phyloP scores from a whole-genome alignment of 2,329 filamentous ascomycete genomes.

The Cladosporium halotolerans region DNA sequence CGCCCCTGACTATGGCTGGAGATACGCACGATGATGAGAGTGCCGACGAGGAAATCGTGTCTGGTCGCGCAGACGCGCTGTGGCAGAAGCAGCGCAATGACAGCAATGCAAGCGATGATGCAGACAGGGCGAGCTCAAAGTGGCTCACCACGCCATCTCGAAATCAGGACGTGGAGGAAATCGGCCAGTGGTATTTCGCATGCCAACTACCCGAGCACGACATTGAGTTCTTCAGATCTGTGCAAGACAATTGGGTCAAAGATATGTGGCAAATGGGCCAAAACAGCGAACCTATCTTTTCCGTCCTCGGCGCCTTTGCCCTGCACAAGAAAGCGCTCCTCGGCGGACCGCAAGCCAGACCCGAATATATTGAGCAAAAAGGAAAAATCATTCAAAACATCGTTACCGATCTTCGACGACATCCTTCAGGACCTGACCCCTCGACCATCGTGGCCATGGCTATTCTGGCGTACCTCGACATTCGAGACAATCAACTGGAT shows the following conservation, averaged over 20 bases:
- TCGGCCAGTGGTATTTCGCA: conserved; percentile 8
- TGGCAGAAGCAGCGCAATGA: too few species aligned
- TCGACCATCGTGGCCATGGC: conserved; percentile 3
- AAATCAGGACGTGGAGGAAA: conserved; percentile 1
- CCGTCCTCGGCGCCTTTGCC: conserved; percentile 1
- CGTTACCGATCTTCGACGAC: neutral
- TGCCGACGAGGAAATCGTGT: conserved; percentile 7
- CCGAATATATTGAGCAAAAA: conserved; percentile 3
- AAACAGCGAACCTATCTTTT: conserved; percentile 1
- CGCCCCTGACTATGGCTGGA: neutral
- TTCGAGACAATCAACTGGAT: conserved; percentile 2
- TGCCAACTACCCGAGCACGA: conserved; percentile 4
- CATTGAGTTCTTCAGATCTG: neutral
- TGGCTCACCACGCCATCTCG: neutral
- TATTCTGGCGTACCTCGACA: conserved; percentile 2
- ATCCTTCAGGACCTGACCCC: neutral
- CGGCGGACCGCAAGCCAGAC: neutral
- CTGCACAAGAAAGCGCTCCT: conserved; percentile 4
- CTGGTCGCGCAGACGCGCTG: neutral
- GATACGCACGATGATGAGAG: neutral
- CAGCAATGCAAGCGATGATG: too few species aligned
- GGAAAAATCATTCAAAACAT: conserved; percentile 7
- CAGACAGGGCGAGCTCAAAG: too few species aligned
- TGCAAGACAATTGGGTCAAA: conserved; percentile 8
- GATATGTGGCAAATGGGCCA: conserved; percentile 7